Base-by-base conservation (phyloP, 31 red algal species). In the Asparagopsis taxiformis region DNA sequence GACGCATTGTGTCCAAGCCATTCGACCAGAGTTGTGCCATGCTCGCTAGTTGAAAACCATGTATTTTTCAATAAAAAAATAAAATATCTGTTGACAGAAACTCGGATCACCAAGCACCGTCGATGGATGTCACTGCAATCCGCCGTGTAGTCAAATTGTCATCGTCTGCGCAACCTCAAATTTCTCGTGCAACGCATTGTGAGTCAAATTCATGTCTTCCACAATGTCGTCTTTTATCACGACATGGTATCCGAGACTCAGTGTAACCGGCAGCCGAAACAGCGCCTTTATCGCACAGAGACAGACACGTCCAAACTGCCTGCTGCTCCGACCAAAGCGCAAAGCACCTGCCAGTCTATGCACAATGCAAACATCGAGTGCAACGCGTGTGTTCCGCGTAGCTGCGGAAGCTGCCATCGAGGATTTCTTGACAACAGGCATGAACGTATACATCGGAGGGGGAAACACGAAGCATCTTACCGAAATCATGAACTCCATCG, bases 401-500 rank as follows among this genome's bases (percentile, higher is more conserved):
- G 41, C 41, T 46, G 13, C 41, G 13, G 70, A 71, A 28, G 83
- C 83, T 23, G 61, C 64, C 28, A 39, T 87, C 21, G 83, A 87
- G 37, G 83, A 87, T 31, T 59, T 76, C 55, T 21, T 87, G 1
- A 43, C 69, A 64, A 74, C 70, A 31, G 65, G 83, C 4, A 43
- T 75, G 65, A 87, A 87, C 31, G 69, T 87, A 55, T 68, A 56
- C 63, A 87, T 87, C 31, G 83, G 83, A 65, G 72, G 62, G 20
- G 63, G 72, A 1, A 22, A n/a, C 10, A 59, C 13, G 5, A 65
- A 87, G 21, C 19, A 39, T 1, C 43, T 87, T 20, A 52, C 36
- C 9, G 50, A 38, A 6, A 20, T 87, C 6, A 10, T 87, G 17
- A 64, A 78, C 31, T 59, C 83, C 1, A 71, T 87, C 25, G 71